phyloP scores from a whole-genome alignment of 148 eudicot species.

The Linanthus parryae region DNA sequence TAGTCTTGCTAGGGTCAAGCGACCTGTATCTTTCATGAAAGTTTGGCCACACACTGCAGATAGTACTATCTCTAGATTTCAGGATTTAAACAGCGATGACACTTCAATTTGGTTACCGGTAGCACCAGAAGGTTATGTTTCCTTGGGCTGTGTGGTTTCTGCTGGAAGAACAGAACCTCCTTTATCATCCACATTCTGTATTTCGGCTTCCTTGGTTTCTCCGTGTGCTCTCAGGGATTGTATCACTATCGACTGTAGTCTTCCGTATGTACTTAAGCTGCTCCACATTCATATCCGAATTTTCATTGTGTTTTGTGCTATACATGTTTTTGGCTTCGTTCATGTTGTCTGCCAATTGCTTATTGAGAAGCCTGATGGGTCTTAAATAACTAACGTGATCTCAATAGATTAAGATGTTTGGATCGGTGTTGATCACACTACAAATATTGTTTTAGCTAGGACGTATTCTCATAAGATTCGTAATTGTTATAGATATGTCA shows the following conservation, averaged over 20 bases:
- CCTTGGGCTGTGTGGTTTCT: constrained; percentile 98
- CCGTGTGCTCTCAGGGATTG: constrained; percentile 82
- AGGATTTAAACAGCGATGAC: constrained; percentile 16
- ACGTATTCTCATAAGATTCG: too few relatives aligned
- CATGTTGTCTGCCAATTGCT: too few relatives aligned
- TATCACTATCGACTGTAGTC: constrained; percentile 35
- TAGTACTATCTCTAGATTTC: constrained; percentile 21
- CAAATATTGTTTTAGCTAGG: too few relatives aligned
- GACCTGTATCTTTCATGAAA: constrained; percentile 71
- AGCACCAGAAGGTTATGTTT: constrained; percentile 88
- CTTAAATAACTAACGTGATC: too few relatives aligned
- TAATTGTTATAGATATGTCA: too few relatives aligned
- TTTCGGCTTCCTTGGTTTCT: constrained; percentile 69
- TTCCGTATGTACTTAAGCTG: constrained; percentile 60
- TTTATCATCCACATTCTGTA: constrained; percentile 69
- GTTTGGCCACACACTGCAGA: constrained; percentile 56
- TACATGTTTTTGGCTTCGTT: too few relatives aligned
- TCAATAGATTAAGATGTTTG: too few relatives aligned
- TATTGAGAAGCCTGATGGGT: too few relatives aligned
- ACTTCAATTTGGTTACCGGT: constrained; percentile 93
- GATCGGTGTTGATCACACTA: too few relatives aligned
- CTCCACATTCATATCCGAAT: too few relatives aligned
- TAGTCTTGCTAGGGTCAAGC: constrained; percentile 75
- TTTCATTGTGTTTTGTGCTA: too few relatives aligned
- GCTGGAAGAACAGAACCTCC: constrained; percentile 61